Conservation (phyloP, 1,284 basidiomycete species). For the Golubevia sp. region DNA sequence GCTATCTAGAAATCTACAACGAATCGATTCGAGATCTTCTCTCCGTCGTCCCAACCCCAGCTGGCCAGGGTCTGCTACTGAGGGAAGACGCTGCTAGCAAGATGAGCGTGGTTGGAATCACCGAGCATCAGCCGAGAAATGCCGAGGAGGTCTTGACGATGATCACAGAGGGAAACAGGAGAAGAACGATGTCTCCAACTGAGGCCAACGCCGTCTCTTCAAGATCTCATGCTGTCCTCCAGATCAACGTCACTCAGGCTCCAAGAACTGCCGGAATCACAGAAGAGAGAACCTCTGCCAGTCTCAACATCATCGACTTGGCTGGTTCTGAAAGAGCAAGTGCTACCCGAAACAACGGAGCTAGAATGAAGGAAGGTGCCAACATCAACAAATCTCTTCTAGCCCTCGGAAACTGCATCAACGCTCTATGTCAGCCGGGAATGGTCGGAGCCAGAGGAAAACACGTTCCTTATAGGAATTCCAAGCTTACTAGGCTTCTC, state of each 20-base stretch:
- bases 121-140: conserved; percentile 50
- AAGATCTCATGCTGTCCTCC: conserved; percentile 56
- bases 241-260: conserved; percentile 57
- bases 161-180: conserved; percentile 54
- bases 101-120: conserved; percentile 59
- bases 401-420: conserved; percentile 60
- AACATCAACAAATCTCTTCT: conserved; percentile 61
- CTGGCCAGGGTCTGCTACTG: conserved; percentile 47
- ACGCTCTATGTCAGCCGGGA: conserved; percentile 56
- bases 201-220: conserved; percentile 59
- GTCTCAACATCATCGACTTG: conserved; percentile 60
- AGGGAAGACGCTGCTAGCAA: conserved; percentile 54
- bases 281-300: conserved; percentile 51
- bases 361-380: conserved; percentile 61
- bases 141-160: conserved; percentile 54
- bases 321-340: conserved; percentile 58
- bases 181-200: conserved; percentile 57
- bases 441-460: conserved; percentile 14
- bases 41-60: conserved; percentile 46
- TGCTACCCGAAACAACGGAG: conserved; percentile 57
- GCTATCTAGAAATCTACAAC: conserved; percentile 61
- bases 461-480: conserved; percentile 58
- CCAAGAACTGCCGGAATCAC: conserved; percentile 50
- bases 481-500: conserved; percentile 56
- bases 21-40: conserved; percentile 58